Conservation (phyloP, 331 rosid species). For the Malus hybrid region DNA sequence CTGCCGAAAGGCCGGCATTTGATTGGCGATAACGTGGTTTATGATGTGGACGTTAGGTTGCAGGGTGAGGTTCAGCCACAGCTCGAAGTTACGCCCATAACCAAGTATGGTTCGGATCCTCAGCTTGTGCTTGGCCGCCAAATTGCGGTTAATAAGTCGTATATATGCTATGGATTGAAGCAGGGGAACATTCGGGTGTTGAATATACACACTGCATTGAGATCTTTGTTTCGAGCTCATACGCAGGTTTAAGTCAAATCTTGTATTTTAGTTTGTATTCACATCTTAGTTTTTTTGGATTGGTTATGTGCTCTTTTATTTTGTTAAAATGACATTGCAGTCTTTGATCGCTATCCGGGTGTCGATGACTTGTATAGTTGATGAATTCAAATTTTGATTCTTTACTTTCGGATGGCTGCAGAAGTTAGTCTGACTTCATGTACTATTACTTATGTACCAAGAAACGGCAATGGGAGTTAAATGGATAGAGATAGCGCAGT, state of each 20-base stretch:
- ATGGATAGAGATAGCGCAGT: not conserved
- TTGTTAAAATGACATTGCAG: not conserved
- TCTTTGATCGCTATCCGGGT: not conserved
- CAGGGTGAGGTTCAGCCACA: constrained; percentile 90
- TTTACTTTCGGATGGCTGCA: not conserved
- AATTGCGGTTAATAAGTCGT: constrained; percentile 88
- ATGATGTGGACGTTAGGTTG: constrained; percentile 69
- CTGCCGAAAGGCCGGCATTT: constrained; percentile 78
- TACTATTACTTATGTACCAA: not conserved
- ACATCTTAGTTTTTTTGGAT: not conserved
- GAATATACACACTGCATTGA: constrained; percentile 74
- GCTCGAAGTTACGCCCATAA: constrained; percentile 91
- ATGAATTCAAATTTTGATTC: not conserved
- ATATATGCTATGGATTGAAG: constrained; percentile 89
- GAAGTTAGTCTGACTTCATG: not conserved
- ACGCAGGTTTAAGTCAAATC: constrained; percentile 45
- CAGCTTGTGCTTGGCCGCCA: constrained; percentile 86
- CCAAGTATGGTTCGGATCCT: constrained; percentile 91
- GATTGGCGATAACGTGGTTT: constrained; percentile 59
- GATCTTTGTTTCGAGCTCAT: constrained; percentile 89
- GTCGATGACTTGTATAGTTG: not conserved
- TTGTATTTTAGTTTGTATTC: not conserved
- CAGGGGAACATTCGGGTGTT: constrained; percentile 89
- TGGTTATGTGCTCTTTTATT: not conserved
- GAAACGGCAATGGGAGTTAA: not conserved